Base-by-base conservation (phyloP, 140 eudicot genomes). In the Bidens hawaiensis region DNA sequence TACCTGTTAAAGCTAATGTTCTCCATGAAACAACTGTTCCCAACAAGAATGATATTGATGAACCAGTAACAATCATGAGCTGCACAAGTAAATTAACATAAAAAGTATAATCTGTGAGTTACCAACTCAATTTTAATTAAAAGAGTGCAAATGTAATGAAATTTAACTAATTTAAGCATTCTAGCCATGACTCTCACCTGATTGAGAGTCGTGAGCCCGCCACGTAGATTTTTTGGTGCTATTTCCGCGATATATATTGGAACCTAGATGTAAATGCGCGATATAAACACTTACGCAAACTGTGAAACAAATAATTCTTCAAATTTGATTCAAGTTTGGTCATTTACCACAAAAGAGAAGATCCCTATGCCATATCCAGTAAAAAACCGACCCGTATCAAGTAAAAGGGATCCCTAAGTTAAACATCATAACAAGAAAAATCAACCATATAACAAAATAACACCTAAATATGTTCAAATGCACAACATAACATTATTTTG, bases 1-100 rank as follows among this genome's bases (percentile, higher is more conserved):
- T 70, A 87, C 98, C 96, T 0, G 79, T 85, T 43, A 93, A 28
- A 64, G 96, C 96, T 43, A 93, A 74, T 12, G 70, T 56, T 56
- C 99, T 74, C 96, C 99, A 93, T 34, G 88, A 60, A 60, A 88
- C 74, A 48, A 93, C 61, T 12, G 95, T 59, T 71, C 99, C 99
- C 17, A 83, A 36, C 51, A 93, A 56, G 69, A 76, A 93, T 3
- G 86, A 74, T 42, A 70, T 6, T 0, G 99, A 88, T 42, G 85
- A 51, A 63, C 99, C 99, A 21, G 53, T 43, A 49, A 81, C 85
- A 67, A 88, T 88, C 93, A 88, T 78, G 48, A 93, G 85, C 95
- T 90, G 81, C 76, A 69, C 28, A 3, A n/a, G n/a, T n/a, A n/a
- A 62, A 65, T 0, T 11, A 6, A 61, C 31, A 23, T 22, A 17